Evolutionary conservation across 768 basidiomycete genomes (phyloP), one percentile per base, ranked within the genome.

Genomic region (Phlebiopsis flavidoalba): DNA sequence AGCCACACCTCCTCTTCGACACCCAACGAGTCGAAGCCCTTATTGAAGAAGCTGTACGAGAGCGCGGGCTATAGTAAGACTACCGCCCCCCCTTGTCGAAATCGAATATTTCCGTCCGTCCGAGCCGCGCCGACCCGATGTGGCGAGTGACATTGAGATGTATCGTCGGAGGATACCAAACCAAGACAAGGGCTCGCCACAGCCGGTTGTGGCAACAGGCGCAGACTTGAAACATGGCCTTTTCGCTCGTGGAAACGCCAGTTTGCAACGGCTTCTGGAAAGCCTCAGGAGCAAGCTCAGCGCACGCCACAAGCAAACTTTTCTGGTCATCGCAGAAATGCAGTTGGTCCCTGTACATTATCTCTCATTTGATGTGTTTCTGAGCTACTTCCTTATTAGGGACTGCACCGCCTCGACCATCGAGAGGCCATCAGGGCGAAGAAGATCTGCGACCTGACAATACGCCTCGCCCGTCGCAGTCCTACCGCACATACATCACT

Each of bases 91-190:
- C 33, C 35, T 62, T 24, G 15, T 62, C 43, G 61, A 62, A 33
- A 33, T 53, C 51, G 61, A 62, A 35, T 62, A 59, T 51, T 8
- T 62, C 50, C 57, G 56, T 17, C 35, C 36, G 14, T 19, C n/a
- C 52, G 22, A 22, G 33, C 8, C 15, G 12, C 4, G 37, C 26
- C 35, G 36, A 45, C 43, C 43, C n/a, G 57, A 35, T 54, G 17
- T 62, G 61, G 61, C 49, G 61, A 19, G 57, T 62, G 57, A 62
- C 61, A 3, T 57, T 62, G 21, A 57, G 61, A 5, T 62, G 61
- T 35, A 43, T 62, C 40, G 50, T 62, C n/a, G 50, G 57, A 17
- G 50, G 57, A 5, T 62, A 62, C 35, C 59, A 60, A 22, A 62
- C 35, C 59, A 60, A 22, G 51, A 58, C 57, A 62, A 59, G 43